These are phyloP conservation scores for Bruguiera hainesii DNA, from an alignment of 441 rosid species.

Conservation along the genomic window DNA sequence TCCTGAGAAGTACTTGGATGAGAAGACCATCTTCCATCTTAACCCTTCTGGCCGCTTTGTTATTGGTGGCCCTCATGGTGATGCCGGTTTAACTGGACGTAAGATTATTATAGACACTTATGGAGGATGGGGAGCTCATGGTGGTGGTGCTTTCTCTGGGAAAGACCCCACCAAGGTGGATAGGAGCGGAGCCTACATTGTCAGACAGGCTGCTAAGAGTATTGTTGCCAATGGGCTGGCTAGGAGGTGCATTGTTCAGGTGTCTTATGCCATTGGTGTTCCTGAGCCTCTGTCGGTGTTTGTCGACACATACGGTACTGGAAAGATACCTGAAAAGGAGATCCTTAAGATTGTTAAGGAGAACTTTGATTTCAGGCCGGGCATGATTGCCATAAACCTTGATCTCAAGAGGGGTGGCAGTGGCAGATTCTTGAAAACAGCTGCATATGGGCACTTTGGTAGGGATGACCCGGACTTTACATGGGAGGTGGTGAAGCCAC, in stretches of 20 bases:
- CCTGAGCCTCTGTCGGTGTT: slow-evolving; percentile 63
- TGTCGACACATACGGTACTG: slow-evolving; percentile 48
- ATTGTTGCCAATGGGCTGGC: slow-evolving; percentile 54
- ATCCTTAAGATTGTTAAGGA: slow-evolving; percentile 49
- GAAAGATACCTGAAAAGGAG: slow-evolving; percentile 57
- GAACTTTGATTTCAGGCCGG: slow-evolving; percentile 28
- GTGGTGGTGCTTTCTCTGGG: slow-evolving; percentile 53
- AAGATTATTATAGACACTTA: slow-evolving; percentile 57
- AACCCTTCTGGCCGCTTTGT: slow-evolving; percentile 62
- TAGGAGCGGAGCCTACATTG: slow-evolving; percentile 50
- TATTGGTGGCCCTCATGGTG: slow-evolving; percentile 61
- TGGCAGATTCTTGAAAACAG: slow-evolving; percentile 27
- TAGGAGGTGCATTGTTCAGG: slow-evolving; percentile 60
- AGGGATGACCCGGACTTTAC: slow-evolving; percentile 27
- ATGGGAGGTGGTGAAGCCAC: slow-evolving; percentile 30
- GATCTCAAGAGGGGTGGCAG: slow-evolving; percentile 33
- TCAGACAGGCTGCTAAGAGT: slow-evolving; percentile 57
- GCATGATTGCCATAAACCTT: slow-evolving; percentile 27
- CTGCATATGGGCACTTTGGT: slow-evolving; percentile 23
- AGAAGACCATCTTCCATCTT: slow-evolving; percentile 61
- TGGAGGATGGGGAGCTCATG: slow-evolving; percentile 51
- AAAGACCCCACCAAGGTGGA: slow-evolving; percentile 53
- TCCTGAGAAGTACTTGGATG: slow-evolving; percentile 53
- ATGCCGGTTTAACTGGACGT: slow-evolving; percentile 58
- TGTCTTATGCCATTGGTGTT: slow-evolving; percentile 59